phyloP scores from a whole-genome alignment of 2,329 filamentous ascomycete species.

The Fusarium mangiferae region DNA sequence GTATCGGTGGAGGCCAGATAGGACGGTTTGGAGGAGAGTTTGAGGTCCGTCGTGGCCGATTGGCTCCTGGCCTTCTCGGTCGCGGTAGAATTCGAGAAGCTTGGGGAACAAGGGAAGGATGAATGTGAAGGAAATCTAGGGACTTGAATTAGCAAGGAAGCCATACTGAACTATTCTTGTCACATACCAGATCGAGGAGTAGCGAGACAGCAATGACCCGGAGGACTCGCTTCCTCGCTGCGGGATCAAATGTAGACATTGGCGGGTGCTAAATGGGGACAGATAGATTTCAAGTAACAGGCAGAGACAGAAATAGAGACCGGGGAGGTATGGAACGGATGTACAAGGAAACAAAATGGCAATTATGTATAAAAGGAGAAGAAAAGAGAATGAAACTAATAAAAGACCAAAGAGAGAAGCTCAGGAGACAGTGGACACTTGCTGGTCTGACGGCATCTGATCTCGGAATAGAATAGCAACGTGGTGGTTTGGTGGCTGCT shows the following conservation, averaged over 20 bases:
- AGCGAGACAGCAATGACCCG: constrained; percentile 90
- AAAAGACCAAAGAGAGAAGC: constrained; percentile 12
- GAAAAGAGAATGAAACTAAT: not conserved
- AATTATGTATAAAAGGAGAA: not conserved
- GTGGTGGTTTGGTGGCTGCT: constrained; percentile 34
- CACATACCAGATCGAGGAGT: constrained; percentile 82
- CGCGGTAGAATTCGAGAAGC: constrained; percentile 94
- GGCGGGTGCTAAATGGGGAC: constrained; percentile 16
- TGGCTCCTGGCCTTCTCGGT: constrained; percentile 73
- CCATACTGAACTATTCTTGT: not conserved
- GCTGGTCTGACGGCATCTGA: constrained; percentile 34
- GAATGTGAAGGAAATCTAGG: constrained; percentile 95
- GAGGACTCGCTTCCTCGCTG: constrained; percentile 81
- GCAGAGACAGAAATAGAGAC: not conserved
- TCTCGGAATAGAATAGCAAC: constrained; percentile 17
- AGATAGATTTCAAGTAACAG: not conserved
- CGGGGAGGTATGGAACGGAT: not conserved
- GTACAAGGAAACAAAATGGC: not conserved
- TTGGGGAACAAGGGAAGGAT: constrained; percentile 96
- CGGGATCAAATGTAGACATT: constrained; percentile 61
- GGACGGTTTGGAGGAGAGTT: constrained; percentile 81
- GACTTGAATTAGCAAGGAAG: constrained; percentile 8
- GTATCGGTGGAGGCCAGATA: constrained; percentile 89
- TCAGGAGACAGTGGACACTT: constrained; percentile 38
- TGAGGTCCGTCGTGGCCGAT: constrained; percentile 57